Evolutionary conservation across 1,284 basidiomycete genomes (phyloP).

Genomic region (Cryptococcus wingfieldii): DNA sequence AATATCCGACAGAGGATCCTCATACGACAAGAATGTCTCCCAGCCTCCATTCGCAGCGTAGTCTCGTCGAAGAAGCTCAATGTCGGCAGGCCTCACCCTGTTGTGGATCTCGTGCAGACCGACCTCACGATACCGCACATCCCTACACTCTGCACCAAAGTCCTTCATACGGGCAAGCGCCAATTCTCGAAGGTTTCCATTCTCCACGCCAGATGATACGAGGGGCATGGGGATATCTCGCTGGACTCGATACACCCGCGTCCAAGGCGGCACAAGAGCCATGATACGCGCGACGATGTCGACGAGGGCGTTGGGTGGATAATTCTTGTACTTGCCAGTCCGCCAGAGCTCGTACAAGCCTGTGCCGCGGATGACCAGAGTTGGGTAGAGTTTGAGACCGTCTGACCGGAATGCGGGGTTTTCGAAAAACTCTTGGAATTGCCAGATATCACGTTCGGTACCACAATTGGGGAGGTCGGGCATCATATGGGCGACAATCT

Average conservation of each 20-base stretch:
- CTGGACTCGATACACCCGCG: conserved; percentile 95
- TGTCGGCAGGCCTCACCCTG: conserved; percentile 91
- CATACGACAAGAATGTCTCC: conserved; percentile 99
- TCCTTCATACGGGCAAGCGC: conserved; percentile 98
- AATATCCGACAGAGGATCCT: conserved; percentile 95
- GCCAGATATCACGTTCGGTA: conserved; percentile 93
- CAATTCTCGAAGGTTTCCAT: conserved; percentile 94
- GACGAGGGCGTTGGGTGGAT: conserved; percentile 95
- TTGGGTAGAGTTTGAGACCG: conserved; percentile 97
- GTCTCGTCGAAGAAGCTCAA: conserved; percentile 94
- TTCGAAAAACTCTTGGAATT: conserved; percentile 98
- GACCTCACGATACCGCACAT: conserved; percentile 96
- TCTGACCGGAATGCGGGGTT: conserved; percentile 97
- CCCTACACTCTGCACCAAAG: conserved; percentile 94
- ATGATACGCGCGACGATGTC: conserved; percentile 95
- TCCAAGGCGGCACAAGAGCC: conserved; percentile 98
- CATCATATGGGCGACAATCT: conserved; percentile 99
- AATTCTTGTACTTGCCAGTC: conserved; percentile 96
- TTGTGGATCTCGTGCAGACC: conserved; percentile 99
- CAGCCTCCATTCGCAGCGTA: conserved; percentile 97
- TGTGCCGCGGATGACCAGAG: conserved; percentile 95
- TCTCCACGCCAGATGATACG: conserved; percentile 94
- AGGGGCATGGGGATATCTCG: conserved; percentile 95
- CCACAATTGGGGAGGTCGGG: conserved; percentile 96
- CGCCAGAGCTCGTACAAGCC: conserved; percentile 96